phyloP scores from a whole-genome alignment of 2,329 filamentous ascomycete species.

The Fusarium odoratissimum region DNA sequence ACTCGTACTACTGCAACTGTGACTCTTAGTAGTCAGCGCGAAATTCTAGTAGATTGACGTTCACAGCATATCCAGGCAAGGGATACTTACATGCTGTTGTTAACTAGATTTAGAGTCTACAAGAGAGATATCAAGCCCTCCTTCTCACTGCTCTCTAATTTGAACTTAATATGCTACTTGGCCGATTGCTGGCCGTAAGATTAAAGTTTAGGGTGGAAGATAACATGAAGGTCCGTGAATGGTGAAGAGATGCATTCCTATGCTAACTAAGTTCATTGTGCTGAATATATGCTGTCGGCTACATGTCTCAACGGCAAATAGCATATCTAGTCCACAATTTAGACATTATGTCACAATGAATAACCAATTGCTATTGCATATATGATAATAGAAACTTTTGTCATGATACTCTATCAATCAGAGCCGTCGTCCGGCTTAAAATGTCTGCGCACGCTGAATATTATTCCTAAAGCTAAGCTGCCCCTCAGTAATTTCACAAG shows the following conservation, averaged over 20 bases:
- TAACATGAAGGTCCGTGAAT: background rate
- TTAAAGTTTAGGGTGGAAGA: background rate
- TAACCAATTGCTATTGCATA: background rate
- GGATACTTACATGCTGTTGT: background rate
- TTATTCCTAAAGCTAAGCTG: background rate
- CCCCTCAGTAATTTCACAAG: too few relatives aligned
- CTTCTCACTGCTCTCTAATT: too few relatives aligned
- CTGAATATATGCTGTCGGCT: background rate
- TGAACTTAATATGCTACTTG: background rate
- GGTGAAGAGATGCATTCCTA: rapidly evolving
- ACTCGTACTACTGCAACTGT: background rate
- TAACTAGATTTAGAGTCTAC: background rate
- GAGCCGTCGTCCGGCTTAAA: too few relatives aligned
- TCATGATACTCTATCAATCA: background rate
- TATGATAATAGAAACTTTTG: background rate
- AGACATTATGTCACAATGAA: background rate
- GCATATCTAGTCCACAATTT: too few relatives aligned
- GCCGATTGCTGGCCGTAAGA: background rate
- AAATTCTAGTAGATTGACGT: background rate
- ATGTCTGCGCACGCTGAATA: too few relatives aligned
- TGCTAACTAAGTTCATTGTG: background rate
- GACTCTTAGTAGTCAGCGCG: background rate
- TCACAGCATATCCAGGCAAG: rapidly evolving
- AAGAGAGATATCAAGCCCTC: background rate
- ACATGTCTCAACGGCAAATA: background rate